These are phyloP conservation scores for Mollisiaceae sp. DNA, from an alignment of 2,329 filamentous ascomycete genomes.

Conservation along the genomic window DNA sequence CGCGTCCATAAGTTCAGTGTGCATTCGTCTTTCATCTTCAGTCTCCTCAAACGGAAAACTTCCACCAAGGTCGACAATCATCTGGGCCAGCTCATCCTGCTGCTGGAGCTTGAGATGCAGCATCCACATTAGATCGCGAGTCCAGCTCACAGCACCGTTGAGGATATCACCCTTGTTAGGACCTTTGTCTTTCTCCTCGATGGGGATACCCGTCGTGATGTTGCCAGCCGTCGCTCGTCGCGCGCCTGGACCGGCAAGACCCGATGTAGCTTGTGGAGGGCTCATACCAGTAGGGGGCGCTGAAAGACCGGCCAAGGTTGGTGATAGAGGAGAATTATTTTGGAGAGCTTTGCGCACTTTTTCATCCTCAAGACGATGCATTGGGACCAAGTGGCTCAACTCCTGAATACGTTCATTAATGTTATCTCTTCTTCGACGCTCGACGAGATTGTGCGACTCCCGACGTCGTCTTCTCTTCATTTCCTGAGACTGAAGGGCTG, in stretches of 20 bases:
- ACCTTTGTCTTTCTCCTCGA: constrained; percentile 98
- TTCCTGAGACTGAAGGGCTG: constrained; percentile 76
- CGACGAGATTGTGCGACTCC: constrained; percentile 95
- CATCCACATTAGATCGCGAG: constrained; percentile 97
- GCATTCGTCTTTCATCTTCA: constrained; percentile 96
- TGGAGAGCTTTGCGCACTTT: constrained; percentile 94
- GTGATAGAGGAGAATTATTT: constrained; percentile 88
- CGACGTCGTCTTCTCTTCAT: constrained; percentile 89
- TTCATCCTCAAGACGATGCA: constrained; percentile 93
- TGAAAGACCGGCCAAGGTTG: constrained; percentile 73
- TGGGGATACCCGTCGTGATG: constrained; percentile 89
- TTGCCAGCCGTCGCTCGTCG: constrained; percentile 78
- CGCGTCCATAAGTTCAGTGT: constrained; percentile 86
- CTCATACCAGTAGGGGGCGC: constrained; percentile 56
- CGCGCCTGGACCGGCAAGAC: constrained; percentile 83
- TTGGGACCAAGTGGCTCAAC: constrained; percentile 88
- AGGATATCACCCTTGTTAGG: constrained; percentile 99
- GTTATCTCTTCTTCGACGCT: constrained; percentile 92
- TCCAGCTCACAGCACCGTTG: constrained; percentile 97
- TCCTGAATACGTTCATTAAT: constrained; percentile 99
- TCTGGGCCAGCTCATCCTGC: constrained; percentile 83
- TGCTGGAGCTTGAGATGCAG: constrained; percentile 87
- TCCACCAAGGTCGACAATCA: constrained; percentile 73
- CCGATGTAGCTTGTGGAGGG: constrained; percentile 80
- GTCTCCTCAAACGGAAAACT: constrained; percentile 80